phyloP scores from a whole-genome alignment of 805 yeast genomes.

The Scheffersomyces amazonensis region DNA sequence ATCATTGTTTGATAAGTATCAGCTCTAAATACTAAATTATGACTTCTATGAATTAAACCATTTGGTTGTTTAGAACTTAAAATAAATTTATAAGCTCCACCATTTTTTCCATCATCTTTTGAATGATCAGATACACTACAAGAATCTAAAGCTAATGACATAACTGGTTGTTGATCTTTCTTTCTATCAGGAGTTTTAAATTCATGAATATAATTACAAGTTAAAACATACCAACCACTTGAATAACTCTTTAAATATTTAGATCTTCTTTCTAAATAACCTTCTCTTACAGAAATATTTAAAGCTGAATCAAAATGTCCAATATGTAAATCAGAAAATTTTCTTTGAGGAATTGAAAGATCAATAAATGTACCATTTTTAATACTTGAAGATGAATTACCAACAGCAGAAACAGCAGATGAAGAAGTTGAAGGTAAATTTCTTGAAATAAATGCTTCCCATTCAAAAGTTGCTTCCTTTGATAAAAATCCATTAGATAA shows the following conservation, averaged over 20 bases:
- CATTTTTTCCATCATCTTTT: constrained; percentile 58
- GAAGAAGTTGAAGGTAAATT: constrained; percentile 45
- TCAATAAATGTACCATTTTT: constrained; percentile 40
- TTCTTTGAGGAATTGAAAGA: constrained; percentile 34
- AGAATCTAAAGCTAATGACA: constrained; percentile 76
- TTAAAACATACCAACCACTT: constrained; percentile 85
- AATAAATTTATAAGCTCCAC: constrained; percentile 70
- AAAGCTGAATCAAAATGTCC: constrained; percentile 68
- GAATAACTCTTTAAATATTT: constrained; percentile 90
- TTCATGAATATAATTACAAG: constrained; percentile 87
- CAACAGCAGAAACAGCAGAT: constrained; percentile 21
- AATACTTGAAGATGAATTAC: constrained; percentile 20
- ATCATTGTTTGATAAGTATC: constrained; percentile 77
- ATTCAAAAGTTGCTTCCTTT: constrained; percentile 78
- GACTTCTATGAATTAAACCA: constrained; percentile 75
- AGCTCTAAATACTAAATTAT: constrained; percentile 94
- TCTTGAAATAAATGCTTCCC: constrained; percentile 78
- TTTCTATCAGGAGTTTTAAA: constrained; percentile 80
- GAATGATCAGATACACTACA: constrained; percentile 84
- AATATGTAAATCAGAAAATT: constrained; percentile 53
- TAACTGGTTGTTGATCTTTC: constrained; percentile 76
- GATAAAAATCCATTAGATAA: constrained; percentile 56
- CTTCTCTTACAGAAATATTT: constrained; percentile 63
- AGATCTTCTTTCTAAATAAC: constrained; percentile 83
- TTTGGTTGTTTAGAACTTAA: constrained; percentile 67